Base-by-base conservation (phyloP, 1,284 basidiomycete genomes). In the Sparassis latifolia region DNA sequence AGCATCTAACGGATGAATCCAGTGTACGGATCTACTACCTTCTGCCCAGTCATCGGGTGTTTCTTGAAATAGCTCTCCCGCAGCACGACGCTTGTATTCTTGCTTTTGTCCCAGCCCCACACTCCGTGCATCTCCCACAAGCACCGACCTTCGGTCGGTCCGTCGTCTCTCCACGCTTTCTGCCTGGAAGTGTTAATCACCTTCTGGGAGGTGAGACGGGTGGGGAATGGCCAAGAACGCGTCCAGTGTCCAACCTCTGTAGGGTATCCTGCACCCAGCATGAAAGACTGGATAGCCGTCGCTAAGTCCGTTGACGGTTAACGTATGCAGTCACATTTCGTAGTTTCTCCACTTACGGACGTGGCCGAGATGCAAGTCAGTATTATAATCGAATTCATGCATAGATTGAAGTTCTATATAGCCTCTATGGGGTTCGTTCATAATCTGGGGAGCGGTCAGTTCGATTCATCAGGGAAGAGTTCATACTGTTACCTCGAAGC, bases 391-490 rank as follows among this genome's bases (percentile, higher is more conserved):
- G 71, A 92, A 98, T 33, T 74, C 73, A 60, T 97, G 84, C 47
- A 97, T 78, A 2, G 91, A 92, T 40, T 82, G 75, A 2, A 96
- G 72, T 51, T 88, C 82, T 53, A 97, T 83, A 63, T 94, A 97
- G 29, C 96, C 97, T 61, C 87, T 78, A 69, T 99, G 95, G 0
- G 96, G 96, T 68, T 99, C 96, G 62, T 99, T 99, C 80, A 97
- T 88, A 65, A 92, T 79, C 89, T 92, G 54, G 5, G 33, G 12
- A 33, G 2, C 33, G 7, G 30, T 42, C n/a, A 47, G 47, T 12
- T 20, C 6, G 29, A 44, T 28, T 28, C 32, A 5, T 50, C 30
- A n/a, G 31, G 7, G 44, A 50, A 38, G 30, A 20, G 20, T 20
- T 20, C 20, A 20, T 20, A 20, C 20, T 41, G 39, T n/a, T 43